Evolutionary conservation across 306 rosid genomes (phyloP).

Genomic region (Amphicarpaea edgeworthii): DNA sequence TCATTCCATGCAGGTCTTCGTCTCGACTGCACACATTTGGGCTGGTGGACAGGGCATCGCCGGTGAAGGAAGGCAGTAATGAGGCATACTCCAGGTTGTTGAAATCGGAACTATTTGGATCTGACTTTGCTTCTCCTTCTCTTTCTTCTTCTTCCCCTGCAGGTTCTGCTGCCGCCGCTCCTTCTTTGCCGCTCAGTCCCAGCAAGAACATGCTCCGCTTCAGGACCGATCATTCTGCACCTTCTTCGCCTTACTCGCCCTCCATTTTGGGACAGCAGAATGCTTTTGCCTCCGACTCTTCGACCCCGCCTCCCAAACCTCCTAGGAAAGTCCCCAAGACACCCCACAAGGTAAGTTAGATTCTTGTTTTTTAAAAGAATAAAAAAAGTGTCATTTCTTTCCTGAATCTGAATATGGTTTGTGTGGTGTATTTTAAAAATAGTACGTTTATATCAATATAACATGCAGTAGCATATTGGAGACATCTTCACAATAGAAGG

Average conservation of each 20-base stretch:
- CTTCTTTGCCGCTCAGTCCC: constrained; percentile 77
- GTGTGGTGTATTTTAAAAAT: too few species aligned
- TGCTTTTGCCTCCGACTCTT: constrained; percentile 60
- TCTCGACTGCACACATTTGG: constrained; percentile 95
- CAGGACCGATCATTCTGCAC: constrained; percentile 75
- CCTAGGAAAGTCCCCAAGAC: constrained; percentile 97
- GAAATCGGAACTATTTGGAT: constrained; percentile 86
- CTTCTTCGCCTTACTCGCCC: constrained; percentile 86
- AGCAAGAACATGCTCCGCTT: constrained; percentile 92
- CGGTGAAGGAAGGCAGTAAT: constrained; percentile 85
- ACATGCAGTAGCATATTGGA: too few species aligned
- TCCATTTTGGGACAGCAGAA: constrained; percentile 67
- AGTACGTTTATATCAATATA: too few species aligned
- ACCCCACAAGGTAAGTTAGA: constrained; percentile 76
- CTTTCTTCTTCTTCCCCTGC: constrained; percentile 60
- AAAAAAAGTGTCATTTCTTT: too few species aligned
- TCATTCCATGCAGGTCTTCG: constrained; percentile 96
- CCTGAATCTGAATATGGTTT: too few species aligned
- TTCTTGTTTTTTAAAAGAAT: too few species aligned
- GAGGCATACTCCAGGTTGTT: constrained; percentile 81
- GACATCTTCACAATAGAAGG: too few species aligned
- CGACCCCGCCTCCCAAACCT: constrained; percentile 86
- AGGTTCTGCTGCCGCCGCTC: constrained; percentile 18
- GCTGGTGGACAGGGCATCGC: constrained; percentile 77
- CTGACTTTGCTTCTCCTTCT: constrained; percentile 88